Evolutionary conservation across 2,329 filamentous ascomycete species (phyloP).

Genomic region (Plectosphaerella plurivora): DNA sequence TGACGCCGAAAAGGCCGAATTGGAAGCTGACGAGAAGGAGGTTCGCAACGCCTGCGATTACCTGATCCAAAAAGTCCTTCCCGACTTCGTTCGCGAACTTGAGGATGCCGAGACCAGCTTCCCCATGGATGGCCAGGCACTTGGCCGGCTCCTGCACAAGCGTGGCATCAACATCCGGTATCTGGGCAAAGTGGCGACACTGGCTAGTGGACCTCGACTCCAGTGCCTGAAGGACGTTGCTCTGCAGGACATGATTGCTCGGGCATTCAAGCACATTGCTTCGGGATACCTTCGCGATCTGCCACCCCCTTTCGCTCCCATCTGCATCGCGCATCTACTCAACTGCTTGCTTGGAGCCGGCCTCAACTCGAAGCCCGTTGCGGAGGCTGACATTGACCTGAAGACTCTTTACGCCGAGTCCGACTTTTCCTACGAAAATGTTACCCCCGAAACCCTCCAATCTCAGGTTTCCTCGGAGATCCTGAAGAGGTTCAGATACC

Average conservation of each 20-base stretch:
- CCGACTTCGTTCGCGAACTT: constrained; percentile 81
- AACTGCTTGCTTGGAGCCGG: constrained; percentile 85
- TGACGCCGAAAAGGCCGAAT: constrained; percentile 80
- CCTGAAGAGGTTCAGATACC: constrained; percentile 69
- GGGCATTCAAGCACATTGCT: constrained; percentile 90
- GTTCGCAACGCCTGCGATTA: constrained; percentile 80
- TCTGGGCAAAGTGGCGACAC: constrained; percentile 75
- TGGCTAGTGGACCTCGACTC: constrained; percentile 67
- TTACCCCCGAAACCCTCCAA: constrained; percentile 69
- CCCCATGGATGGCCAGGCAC: constrained; percentile 94
- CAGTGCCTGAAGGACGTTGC: constrained; percentile 73
- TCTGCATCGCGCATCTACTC: constrained; percentile 79
- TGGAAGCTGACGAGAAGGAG: constrained; percentile 79
- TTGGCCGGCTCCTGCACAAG: constrained; percentile 87
- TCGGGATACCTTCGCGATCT: constrained; percentile 75
- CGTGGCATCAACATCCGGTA: constrained; percentile 96
- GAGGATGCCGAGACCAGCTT: constrained; percentile 92
- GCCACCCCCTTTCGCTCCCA: constrained; percentile 72
- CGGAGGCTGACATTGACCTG: constrained; percentile 72
- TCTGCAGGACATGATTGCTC: constrained; percentile 89
- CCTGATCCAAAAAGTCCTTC: constrained; percentile 72
- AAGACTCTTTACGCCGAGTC: constrained; percentile 74
- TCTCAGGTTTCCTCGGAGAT: constrained; percentile 69
- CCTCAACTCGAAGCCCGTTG: constrained; percentile 71
- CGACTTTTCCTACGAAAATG: constrained; percentile 74